Percentiles rank a stretch among this genome's conserved stretches.
These are phyloP conservation scores for Globisporangium middletonii DNA, from an alignment of 352 stramenopile genomes.

Conservation along the genomic window DNA sequence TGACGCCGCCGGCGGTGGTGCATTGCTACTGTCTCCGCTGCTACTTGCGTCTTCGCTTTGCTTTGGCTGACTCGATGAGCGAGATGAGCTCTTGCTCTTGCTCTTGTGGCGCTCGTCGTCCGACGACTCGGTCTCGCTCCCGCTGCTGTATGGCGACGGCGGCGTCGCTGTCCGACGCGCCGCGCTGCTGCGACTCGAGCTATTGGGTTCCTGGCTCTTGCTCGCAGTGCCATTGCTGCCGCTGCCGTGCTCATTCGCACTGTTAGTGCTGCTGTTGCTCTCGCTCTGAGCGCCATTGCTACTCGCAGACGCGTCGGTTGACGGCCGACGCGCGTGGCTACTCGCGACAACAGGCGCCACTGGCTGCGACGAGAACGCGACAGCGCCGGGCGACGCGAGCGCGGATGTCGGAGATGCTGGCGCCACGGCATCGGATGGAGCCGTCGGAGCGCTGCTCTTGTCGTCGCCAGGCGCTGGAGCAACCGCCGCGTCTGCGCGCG, in stretches of 20 bases:
- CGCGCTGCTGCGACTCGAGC: neutral
- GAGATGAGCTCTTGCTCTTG: neutral
- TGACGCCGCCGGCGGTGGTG: neutral
- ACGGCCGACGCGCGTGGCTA: slow-evolving; percentile 18
- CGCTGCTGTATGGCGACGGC: slow-evolving; percentile 11
- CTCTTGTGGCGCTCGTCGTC: slow-evolving; percentile 6
- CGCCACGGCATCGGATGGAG: no score
- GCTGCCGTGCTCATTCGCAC: neutral
- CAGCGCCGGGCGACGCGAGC: slow-evolving; percentile 17
- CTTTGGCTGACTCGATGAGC: neutral
- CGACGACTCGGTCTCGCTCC: slow-evolving; percentile 14
- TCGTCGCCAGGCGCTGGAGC: no score
- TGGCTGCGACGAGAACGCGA: slow-evolving; percentile 30
- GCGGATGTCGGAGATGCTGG: neutral
- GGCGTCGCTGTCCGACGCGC: neutral
- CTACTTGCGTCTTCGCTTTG: neutral
- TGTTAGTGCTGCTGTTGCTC: slow-evolving; percentile 3
- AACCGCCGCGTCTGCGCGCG: no score
- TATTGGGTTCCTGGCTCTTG: neutral
- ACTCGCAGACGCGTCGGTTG: slow-evolving; percentile 6
- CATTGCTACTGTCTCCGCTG: neutral
- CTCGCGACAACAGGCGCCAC: slow-evolving; percentile 27
- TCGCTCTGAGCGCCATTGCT: neutral
- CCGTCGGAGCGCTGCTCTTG: neutral
- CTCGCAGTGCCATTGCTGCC: neutral